These are phyloP conservation scores for Phialophora macrospora DNA, from an alignment of 2,329 filamentous ascomycete genomes.

Conservation along the genomic window DNA sequence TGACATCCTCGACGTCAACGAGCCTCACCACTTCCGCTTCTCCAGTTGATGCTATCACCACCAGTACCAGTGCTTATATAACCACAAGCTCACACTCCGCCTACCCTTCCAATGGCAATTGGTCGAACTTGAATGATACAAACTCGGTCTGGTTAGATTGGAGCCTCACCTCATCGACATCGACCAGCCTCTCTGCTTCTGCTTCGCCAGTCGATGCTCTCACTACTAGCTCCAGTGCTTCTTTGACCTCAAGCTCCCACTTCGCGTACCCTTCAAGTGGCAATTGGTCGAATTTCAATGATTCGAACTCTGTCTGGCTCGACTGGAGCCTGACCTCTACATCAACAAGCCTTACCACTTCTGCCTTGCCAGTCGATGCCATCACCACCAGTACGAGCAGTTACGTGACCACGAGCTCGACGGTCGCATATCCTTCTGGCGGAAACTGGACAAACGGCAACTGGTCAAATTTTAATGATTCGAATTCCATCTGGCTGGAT, in stretches of 20 bases:
- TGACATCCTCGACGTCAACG: not conserved
- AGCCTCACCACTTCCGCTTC: conserved; percentile 6
- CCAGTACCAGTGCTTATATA: conserved; percentile 5
- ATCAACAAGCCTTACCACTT: not conserved
- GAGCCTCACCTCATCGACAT: not conserved
- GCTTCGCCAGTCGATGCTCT: conserved; percentile 6
- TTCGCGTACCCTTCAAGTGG: not conserved
- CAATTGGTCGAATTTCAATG: conserved; percentile 1
- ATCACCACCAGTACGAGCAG: conserved; percentile 3
- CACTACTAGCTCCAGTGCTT: not conserved
- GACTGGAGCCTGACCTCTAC: not conserved
- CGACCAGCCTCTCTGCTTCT: not conserved
- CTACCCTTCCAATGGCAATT: conserved; percentile 7
- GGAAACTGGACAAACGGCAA: not conserved
- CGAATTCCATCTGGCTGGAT: conserved; percentile 5
- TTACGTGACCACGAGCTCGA: conserved; percentile 3
- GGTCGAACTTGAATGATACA: conserved; percentile 1
- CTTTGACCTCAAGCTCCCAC: not conserved
- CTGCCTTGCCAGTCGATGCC: not conserved
- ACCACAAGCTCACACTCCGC: conserved; percentile 11
- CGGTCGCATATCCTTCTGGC: conserved; percentile 1
- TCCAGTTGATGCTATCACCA: conserved; percentile 11
- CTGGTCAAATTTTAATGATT: conserved; percentile 5
- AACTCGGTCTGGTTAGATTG: conserved; percentile 15
- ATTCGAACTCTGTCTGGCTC: not conserved